Evolutionary conservation across 176 grass and related monocot species (phyloP).

Genomic region (Avena eriantha): DNA sequence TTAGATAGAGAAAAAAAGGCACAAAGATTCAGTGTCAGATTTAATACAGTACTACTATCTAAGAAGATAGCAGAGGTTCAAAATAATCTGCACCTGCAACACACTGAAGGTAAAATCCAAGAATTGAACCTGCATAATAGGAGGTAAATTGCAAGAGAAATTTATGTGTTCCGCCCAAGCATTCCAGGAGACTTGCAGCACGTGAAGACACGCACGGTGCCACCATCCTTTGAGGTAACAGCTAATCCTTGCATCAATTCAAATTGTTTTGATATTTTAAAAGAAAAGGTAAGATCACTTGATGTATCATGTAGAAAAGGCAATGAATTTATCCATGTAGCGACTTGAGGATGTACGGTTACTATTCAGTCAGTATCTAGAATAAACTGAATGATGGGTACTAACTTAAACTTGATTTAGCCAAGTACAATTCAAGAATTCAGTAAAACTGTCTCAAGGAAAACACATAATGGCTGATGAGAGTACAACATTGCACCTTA

Average conservation of each 20-base stretch:
- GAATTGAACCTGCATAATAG: neutral
- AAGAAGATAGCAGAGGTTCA: neutral
- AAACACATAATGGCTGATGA: too few species aligned
- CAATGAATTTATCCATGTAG: neutral
- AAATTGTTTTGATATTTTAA: neutral
- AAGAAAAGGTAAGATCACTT: neutral
- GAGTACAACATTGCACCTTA: too few species aligned
- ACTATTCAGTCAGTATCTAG: neutral
- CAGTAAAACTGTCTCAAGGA: too few species aligned
- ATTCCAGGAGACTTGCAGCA: neutral
- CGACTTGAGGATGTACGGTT: neutral
- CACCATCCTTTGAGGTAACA: constrained; percentile 37
- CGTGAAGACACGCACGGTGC: neutral
- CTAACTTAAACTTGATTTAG: neutral
- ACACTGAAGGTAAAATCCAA: neutral
- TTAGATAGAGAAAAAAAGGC: neutral
- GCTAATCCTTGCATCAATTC: neutral
- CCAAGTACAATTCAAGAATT: neutral
- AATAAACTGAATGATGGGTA: neutral
- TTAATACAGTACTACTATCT: neutral
- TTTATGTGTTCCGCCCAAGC: neutral
- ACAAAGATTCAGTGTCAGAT: neutral
- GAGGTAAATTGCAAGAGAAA: neutral
- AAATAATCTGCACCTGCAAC: neutral
- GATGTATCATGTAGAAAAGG: neutral